A percentile compares a stretch with the other conserved stretches of the same genome.
Conservation (phyloP, 202 grass and related monocot species). For the Schoenoplectus triqueter region DNA sequence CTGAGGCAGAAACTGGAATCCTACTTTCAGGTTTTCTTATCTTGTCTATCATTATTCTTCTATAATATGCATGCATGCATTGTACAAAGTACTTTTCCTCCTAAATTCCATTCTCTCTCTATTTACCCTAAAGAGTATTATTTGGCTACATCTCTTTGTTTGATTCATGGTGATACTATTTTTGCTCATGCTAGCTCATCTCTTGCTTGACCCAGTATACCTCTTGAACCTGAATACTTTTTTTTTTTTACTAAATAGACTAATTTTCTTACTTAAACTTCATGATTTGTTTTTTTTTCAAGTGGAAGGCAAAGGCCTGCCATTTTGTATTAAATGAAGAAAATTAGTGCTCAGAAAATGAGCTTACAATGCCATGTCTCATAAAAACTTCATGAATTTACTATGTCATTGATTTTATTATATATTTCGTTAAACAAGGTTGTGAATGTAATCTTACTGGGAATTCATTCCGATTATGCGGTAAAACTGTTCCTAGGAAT, state of each 20-base stretch:
- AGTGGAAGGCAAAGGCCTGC: too few species aligned
- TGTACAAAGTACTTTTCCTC: neutral
- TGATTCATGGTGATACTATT: neutral
- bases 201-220: neutral
- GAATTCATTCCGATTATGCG: conserved; percentile 22
- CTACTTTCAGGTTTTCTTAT: conserved; percentile 76
- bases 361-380: too few species aligned
- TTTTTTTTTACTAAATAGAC: neutral
- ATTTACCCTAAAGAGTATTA: neutral
- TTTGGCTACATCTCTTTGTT: neutral
- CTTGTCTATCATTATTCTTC: neutral
- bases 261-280: conserved; percentile 3
- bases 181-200: neutral
- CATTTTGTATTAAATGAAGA: too few species aligned
- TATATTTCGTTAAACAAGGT: neutral
- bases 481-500: neutral
- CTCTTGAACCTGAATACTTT: neutral
- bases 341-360: too few species aligned
- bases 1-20: conserved; percentile 86
- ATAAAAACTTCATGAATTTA: neutral
- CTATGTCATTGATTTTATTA: neutral
- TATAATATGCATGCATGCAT: neutral
- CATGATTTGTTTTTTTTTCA: neutral
- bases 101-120: neutral
- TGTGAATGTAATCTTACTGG: neutral